Conservation (phyloP, 192 early-diverging fungal species). For the Dissophora globulifera region DNA sequence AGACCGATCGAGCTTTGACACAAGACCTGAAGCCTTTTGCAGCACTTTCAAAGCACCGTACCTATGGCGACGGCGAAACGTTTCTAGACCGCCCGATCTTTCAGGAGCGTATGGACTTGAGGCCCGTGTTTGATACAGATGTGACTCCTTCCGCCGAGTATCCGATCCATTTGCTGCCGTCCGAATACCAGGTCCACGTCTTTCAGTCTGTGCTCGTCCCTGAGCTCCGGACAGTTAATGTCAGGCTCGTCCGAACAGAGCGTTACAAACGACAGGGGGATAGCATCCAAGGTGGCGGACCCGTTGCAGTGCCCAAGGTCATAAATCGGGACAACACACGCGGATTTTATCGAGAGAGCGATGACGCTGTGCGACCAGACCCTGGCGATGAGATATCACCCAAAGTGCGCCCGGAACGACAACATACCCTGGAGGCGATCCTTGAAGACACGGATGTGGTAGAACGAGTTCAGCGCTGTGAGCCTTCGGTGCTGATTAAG, state of each 20-base stretch:
- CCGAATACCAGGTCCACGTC: constrained; percentile 38
- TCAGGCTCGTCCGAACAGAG: constrained; percentile 30
- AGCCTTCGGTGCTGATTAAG: too few relatives aligned
- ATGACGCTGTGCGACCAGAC: too few relatives aligned
- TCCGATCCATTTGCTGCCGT: constrained; percentile 23
- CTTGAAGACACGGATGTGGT: too few relatives aligned
- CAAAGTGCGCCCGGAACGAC: too few relatives aligned
- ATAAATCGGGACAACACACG: constrained; percentile 9
- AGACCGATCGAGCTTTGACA: not conserved
- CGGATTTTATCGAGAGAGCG: constrained; percentile 33
- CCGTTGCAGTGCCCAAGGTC: constrained; percentile 22
- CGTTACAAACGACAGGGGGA: constrained; percentile 35
- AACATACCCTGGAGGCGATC: too few relatives aligned
- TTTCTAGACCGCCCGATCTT: constrained; percentile 8
- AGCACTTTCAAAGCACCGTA: not conserved
- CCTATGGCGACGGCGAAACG: not conserved
- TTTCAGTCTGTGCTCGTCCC: constrained; percentile 22
- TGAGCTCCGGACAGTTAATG: constrained; percentile 21
- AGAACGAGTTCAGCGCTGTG: too few relatives aligned
- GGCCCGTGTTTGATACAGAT: not conserved
- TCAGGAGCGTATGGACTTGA: not conserved
- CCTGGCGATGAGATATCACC: too few relatives aligned
- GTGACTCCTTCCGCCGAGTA: constrained; percentile 20
- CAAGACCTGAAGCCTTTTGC: not conserved
- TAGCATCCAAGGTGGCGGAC: constrained; percentile 24